phyloP scores from a whole-genome alignment of 495 filamentous ascomycete genomes.

The Lophium mytilinum region DNA sequence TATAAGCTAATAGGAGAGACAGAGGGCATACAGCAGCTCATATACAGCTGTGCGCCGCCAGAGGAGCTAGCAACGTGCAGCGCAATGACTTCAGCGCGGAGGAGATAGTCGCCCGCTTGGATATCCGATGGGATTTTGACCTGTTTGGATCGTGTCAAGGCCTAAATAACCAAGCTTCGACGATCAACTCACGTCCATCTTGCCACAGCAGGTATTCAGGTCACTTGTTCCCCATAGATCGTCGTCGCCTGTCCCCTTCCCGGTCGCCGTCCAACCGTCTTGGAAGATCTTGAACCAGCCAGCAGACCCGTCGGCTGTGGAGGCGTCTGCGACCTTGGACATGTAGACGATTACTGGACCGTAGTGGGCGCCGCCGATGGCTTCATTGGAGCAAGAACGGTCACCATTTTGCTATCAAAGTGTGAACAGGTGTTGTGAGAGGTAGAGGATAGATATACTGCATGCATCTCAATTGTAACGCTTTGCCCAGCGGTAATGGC shows the following conservation, averaged over 20 bases:
- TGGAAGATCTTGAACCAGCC: constrained; percentile 34
- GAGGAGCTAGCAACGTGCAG: constrained; percentile 34
- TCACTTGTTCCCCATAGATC: constrained; percentile 25
- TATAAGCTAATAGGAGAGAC: background rate
- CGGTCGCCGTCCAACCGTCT: constrained; percentile 19
- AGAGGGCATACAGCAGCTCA: constrained; percentile 36
- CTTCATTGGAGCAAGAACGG: constrained; percentile 23
- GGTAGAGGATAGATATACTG: constrained; percentile 26
- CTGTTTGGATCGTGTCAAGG: too few relatives aligned
- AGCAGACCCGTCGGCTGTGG: constrained; percentile 29
- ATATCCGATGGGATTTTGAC: constrained; percentile 40
- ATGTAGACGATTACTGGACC: constrained; percentile 25
- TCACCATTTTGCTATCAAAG: constrained; percentile 9
- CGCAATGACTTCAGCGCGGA: constrained; percentile 30
- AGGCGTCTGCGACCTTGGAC: constrained; percentile 29
- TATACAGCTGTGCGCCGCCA: constrained; percentile 46
- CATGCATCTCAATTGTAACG: too few relatives aligned
- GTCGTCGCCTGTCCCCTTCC: constrained; percentile 25
- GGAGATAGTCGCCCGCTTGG: constrained; percentile 22
- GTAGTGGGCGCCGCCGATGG: constrained; percentile 29
- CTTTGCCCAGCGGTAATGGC: too few relatives aligned
- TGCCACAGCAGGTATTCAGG: constrained; percentile 30
- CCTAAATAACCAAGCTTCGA: too few relatives aligned
- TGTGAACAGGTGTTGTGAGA: background rate
- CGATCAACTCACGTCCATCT: too few relatives aligned